Base-by-base conservation (phyloP, 495 filamentous ascomycete species). In the Terfezia claveryi region DNA sequence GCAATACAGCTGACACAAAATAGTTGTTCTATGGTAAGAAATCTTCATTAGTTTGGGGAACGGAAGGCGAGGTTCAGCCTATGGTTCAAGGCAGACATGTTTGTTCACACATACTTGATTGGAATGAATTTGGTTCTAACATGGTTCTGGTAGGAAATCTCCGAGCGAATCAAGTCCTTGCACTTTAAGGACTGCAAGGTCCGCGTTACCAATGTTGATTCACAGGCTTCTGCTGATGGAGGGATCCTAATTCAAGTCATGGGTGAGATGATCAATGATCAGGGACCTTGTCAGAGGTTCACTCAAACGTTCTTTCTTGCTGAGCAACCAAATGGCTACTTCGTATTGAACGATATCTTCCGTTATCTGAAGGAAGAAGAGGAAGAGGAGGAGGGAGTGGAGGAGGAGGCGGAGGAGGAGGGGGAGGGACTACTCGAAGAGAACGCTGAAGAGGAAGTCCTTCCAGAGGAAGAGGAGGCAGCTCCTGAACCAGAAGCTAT, bases 111-210 rank as follows among this genome's bases (percentile, higher is more conserved):
- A 6, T 51, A 1, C 11, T 12, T 27, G 14, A 16, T 51, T 16
- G 4, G 50, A 51, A 51, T 51, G 11, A 8, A 8, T 12, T 27
- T 32, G 1, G 50, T 54, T 44, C 54, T 27, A 36, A 53, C 27
- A 32, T 32, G 27, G 27, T 7, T 32, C 27, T 41, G 56, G 23
- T 62, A 95, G 89, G 79, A 76, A 16, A 98, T 96, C 70, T 83
- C 87, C 65, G 87, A 96, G 41, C 85, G 84, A 57, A 94, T 98
- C 68, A 86, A 86, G 69, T 72, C 82, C 54, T 78, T 94, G 50
- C 85, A 92, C 58, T 91, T 93, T 74, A 85, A 96, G 65, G 87
- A 96, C 64, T 91, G 86, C 77, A 98, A 98, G 72, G 91, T 98
- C 59, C 85, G 91, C 65, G 85, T 98, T 56, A 82, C 91, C 60